A percentile compares a stretch with the other conserved stretches of the same genome.
phyloP scores from a whole-genome alignment of 306 rosid genomes.

The Quercus agrifolia region DNA sequence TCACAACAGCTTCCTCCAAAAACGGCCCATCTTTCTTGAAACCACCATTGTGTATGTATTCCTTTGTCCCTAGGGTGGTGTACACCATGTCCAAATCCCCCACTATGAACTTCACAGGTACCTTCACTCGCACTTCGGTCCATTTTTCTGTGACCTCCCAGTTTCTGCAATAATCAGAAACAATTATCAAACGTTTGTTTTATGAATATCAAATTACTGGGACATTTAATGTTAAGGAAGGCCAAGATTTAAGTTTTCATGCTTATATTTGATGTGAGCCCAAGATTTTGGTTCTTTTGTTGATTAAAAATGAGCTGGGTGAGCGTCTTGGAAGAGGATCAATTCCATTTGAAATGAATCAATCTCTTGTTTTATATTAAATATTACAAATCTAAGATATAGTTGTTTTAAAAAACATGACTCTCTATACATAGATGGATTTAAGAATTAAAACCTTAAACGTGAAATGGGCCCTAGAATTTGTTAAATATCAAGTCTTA shows the following conservation, averaged over 20 bases:
- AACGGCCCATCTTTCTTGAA: slow-evolving; percentile 38
- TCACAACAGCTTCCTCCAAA: slow-evolving; percentile 38
- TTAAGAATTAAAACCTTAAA: no score
- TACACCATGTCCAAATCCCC: slow-evolving; percentile 36
- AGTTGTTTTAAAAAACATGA: no score
- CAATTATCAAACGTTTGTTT: background rate
- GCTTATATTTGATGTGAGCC: background rate
- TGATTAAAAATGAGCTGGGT: no score
- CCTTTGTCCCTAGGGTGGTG: slow-evolving; percentile 10
- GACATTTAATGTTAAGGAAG: no score
- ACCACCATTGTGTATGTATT: slow-evolving; percentile 27
- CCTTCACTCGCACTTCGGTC: slow-evolving; percentile 19
- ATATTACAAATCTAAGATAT: no score
- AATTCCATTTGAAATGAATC: no score
- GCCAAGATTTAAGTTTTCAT: background rate
- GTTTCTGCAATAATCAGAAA: slow-evolving; percentile 19
- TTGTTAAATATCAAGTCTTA: no score
- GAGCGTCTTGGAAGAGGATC: no score
- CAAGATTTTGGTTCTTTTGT: background rate
- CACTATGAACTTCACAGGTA: slow-evolving; percentile 37
- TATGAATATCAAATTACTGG: no score
- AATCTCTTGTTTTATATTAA: no score
- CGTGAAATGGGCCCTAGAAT: no score
- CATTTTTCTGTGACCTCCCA: slow-evolving; percentile 43
- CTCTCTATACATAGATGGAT: no score